Percentiles rank a stretch among this genome's conserved stretches.
Conservation (phyloP, 805 yeast genomes). For the Candida nanaspora region DNA sequence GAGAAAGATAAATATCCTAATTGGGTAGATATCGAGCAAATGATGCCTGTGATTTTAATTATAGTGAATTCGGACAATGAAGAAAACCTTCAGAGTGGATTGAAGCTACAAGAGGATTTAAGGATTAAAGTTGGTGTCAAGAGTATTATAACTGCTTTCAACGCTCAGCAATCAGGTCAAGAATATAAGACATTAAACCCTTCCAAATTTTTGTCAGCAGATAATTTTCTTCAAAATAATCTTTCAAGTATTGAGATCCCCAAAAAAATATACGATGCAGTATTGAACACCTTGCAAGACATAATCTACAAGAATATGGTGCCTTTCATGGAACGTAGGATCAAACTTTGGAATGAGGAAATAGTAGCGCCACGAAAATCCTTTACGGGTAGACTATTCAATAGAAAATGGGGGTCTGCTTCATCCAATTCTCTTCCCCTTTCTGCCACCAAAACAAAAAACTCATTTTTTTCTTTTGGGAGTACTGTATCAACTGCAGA, state of each 20-base stretch:
- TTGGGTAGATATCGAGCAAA: conserved; percentile 60
- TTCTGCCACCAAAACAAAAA: conserved; percentile 7
- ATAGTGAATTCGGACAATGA: conserved; percentile 40
- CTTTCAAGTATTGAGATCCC: conserved; percentile 16
- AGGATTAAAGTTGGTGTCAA: conserved; percentile 14
- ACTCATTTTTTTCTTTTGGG: conserved; percentile 26
- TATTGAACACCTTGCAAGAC: conserved; percentile 37
- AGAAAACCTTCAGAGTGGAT: conserved; percentile 34
- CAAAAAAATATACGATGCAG: conserved; percentile 12
- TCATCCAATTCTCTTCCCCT: conserved; percentile 20
- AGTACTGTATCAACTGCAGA: conserved; percentile 7
- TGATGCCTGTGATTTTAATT: conserved; percentile 44
- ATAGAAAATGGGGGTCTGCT: conserved; percentile 27
- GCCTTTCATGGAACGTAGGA: conserved; percentile 81
- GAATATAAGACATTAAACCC: conserved; percentile 12
- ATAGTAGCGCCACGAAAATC: conserved; percentile 71
- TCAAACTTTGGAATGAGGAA: conserved; percentile 82
- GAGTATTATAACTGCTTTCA: conserved; percentile 13
- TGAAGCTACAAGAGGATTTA: conserved; percentile 24
- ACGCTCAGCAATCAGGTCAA: conserved; percentile 1
- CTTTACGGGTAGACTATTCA: conserved; percentile 64
- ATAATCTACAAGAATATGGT: conserved; percentile 44
- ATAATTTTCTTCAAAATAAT: conserved; percentile 31
- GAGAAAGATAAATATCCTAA: conserved; percentile 39
- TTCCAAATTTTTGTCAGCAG: conserved; percentile 32